Conservation (phyloP, 106 monocot species). For the Phalaenopsis aphrodite region DNA sequence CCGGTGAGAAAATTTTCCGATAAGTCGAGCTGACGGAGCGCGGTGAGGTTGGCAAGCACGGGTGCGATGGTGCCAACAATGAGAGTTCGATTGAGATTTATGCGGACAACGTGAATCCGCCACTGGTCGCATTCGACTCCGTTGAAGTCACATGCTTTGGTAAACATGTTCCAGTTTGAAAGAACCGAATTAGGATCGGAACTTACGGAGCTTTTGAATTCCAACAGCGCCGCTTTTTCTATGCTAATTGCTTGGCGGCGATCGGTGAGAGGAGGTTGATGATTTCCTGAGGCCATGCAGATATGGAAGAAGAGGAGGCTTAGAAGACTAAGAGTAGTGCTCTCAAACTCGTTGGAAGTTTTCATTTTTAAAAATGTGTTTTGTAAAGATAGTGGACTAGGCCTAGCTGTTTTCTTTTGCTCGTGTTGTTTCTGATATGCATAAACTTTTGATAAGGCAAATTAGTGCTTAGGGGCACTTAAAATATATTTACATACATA, state of each 20-base stretch:
- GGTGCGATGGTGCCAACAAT: slow-evolving; percentile 17
- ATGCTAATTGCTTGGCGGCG: background rate
- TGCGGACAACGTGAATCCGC: slow-evolving; percentile 14
- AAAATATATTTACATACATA: no score
- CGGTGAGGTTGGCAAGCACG: slow-evolving; percentile 29
- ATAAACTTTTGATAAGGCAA: no score
- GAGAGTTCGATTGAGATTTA: slow-evolving; percentile 6
- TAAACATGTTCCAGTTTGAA: background rate
- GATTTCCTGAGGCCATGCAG: background rate
- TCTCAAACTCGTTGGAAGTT: no score
- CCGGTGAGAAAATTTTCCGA: slow-evolving; percentile 28
- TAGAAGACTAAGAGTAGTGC: no score
- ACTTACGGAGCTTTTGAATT: slow-evolving; percentile 21
- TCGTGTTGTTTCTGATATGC: no score
- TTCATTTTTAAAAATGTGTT: no score
- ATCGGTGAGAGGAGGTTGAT: background rate
- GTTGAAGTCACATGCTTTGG: slow-evolving; percentile 21
- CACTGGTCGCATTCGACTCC: slow-evolving; percentile 26
- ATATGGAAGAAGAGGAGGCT: slow-evolving; percentile 2
- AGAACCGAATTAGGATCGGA: slow-evolving; percentile 5
- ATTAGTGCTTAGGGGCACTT: no score
- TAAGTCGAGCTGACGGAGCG: slow-evolving; percentile 21
- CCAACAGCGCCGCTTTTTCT: slow-evolving; percentile 31
- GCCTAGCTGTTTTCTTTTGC: no score
- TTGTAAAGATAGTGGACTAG: no score